Conservation (phyloP, 1,284 basidiomycete genomes). For the Pseudozyma pruni region DNA sequence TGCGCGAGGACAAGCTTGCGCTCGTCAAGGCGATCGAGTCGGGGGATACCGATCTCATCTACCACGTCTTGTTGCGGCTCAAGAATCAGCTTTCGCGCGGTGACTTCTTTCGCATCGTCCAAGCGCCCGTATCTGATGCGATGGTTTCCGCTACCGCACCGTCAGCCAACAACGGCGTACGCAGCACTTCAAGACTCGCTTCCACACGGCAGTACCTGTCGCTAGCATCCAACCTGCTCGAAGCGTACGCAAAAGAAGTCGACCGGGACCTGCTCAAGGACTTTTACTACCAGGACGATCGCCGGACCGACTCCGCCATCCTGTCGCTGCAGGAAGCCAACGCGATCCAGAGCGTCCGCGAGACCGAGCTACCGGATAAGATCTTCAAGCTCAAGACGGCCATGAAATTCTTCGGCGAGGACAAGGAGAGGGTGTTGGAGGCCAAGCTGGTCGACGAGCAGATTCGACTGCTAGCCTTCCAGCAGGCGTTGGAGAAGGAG, state of each 20-base stretch:
- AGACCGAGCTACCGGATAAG: constrained; percentile 68
- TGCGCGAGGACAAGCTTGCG: constrained; percentile 93
- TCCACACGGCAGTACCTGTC: constrained; percentile 44
- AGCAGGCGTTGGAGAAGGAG: constrained; percentile 89
- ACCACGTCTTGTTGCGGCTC: constrained; percentile 48
- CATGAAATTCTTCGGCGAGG: constrained; percentile 91
- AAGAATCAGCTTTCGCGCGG: constrained; percentile 85
- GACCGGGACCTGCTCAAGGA: constrained; percentile 91
- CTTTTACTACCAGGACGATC: constrained; percentile 98
- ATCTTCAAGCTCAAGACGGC: constrained; percentile 81
- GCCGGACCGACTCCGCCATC: constrained; percentile 88
- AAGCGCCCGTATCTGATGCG: constrained; percentile 69
- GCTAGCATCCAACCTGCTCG: constrained; percentile 59
- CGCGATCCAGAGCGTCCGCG: constrained; percentile 13
- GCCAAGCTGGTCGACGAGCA: constrained; percentile 94
- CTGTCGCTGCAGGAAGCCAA: constrained; percentile 79
- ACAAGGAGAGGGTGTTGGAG: constrained; percentile 89
- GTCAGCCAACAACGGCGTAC: constrained; percentile 5
- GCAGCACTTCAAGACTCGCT: constrained; percentile 21
- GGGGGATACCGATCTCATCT: constrained; percentile 86
- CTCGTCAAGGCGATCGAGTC: constrained; percentile 90
- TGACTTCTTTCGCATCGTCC: constrained; percentile 92
- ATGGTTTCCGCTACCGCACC: constrained; percentile 2
- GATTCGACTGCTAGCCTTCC: constrained; percentile 78
- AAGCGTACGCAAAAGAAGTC: constrained; percentile 60